Evolutionary conservation across 805 yeast genomes (phyloP).

Genomic region (Yamadazyma scolyti): DNA sequence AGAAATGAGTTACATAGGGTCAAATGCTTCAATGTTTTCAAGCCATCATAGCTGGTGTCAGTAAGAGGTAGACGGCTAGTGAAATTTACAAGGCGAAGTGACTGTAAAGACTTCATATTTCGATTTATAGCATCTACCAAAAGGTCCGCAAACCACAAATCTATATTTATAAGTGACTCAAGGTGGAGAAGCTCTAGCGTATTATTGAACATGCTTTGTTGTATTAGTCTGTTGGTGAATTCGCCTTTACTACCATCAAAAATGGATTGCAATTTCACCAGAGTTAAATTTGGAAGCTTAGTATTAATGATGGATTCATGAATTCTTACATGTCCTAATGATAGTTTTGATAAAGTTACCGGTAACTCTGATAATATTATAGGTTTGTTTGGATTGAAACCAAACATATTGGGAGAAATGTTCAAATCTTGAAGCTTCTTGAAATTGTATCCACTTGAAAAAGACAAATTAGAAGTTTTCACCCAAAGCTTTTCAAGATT

Average conservation of each 20-base stretch:
- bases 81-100: too few relatives aligned
- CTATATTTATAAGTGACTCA: too few relatives aligned
- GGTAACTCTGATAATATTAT: constrained; percentile 13
- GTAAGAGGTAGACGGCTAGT: too few relatives aligned
- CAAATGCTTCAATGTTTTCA: too few relatives aligned
- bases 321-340: constrained; percentile 11
- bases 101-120: too few relatives aligned
- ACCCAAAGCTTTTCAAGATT: constrained; percentile 15
- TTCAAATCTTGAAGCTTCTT: constrained; percentile 4
- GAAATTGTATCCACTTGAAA: constrained; percentile 5
- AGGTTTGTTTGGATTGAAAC: constrained; percentile 11
- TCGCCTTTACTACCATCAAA: constrained; percentile 8
- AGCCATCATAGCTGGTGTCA: too few relatives aligned
- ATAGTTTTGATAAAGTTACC: constrained; percentile 6
- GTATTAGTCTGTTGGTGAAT: too few relatives aligned
- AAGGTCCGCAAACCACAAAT: too few relatives aligned
- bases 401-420: constrained; percentile 14
- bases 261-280: constrained; percentile 5
- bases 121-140: too few relatives aligned
- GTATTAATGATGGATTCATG: not conserved
- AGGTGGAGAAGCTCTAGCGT: too few relatives aligned
- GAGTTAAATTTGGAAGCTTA: not conserved
- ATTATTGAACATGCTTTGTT: too few relatives aligned
- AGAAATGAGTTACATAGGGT: too few relatives aligned
- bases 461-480: constrained; percentile 13